These are phyloP conservation scores for Priceomyces haplophilus DNA, from an alignment of 805 yeast species.

Conservation along the genomic window DNA sequence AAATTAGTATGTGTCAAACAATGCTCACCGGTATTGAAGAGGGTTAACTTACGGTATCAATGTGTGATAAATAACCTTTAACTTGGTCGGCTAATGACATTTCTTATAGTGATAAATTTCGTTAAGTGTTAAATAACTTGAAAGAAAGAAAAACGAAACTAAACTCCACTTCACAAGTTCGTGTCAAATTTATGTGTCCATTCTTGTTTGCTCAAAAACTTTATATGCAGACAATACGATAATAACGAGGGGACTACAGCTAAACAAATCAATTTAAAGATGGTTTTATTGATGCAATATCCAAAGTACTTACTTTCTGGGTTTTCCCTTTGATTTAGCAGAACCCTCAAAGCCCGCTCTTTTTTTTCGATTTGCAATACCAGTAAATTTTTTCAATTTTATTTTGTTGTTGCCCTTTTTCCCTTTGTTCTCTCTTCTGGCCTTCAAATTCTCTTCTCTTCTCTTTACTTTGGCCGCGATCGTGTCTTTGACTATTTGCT, in stretches of 20 bases:
- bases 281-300: background rate
- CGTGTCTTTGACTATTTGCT: constrained; percentile 71
- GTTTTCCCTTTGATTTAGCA: constrained; percentile 37
- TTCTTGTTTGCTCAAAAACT: constrained; percentile 1
- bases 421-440: constrained; percentile 83
- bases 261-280: background rate
- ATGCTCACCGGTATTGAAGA: background rate
- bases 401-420: constrained; percentile 71
- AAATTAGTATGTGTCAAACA: background rate
- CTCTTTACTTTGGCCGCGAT: constrained; percentile 75
- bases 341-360: constrained; percentile 94
- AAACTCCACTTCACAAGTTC: no score
- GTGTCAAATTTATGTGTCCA: background rate
- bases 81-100: constrained; percentile 47
- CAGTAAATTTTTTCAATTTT: constrained; percentile 64
- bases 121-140: background rate
- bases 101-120: constrained; percentile 1
- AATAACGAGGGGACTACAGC: background rate
- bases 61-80: constrained; percentile 43
- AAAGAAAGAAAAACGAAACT: background rate
- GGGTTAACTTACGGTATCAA: constrained; percentile 43
- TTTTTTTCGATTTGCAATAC: constrained; percentile 43
- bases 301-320: constrained; percentile 18
- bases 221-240: background rate
- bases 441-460: constrained; percentile 86